A percentile compares a stretch with the other conserved stretches of the same genome.
Conservation (phyloP, 495 filamentous ascomycete genomes). For the Aspergillus affinis region DNA sequence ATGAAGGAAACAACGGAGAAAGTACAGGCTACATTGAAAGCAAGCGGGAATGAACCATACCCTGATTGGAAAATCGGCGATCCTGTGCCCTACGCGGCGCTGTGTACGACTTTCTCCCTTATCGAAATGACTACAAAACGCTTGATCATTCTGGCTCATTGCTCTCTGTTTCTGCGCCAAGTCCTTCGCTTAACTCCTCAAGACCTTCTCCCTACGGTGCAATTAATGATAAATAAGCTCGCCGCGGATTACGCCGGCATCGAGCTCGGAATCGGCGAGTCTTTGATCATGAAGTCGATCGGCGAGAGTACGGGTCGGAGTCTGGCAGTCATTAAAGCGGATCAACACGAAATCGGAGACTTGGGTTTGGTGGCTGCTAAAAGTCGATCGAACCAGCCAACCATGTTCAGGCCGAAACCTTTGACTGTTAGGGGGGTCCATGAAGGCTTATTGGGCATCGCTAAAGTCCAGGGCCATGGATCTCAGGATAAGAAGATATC, state of each 20-base stretch:
- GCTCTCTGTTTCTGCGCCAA: conserved; percentile 86
- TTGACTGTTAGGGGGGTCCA: conserved; percentile 85
- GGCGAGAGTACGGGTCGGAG: conserved; percentile 90
- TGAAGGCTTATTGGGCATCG: conserved; percentile 84
- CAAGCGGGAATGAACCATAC: conserved; percentile 72
- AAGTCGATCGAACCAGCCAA: conserved; percentile 87
- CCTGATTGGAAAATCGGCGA: conserved; percentile 90
- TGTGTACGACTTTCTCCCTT: conserved; percentile 91
- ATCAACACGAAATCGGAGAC: conserved; percentile 95
- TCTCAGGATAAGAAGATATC: conserved; percentile 89
- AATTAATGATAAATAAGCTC: conserved; percentile 97
- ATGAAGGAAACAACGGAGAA: conserved; percentile 77
- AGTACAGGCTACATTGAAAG: conserved; percentile 73
- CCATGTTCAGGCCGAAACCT: conserved; percentile 95
- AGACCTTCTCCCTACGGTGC: conserved; percentile 81
- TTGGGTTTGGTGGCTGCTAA: conserved; percentile 93
- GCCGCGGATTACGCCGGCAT: conserved; percentile 95
- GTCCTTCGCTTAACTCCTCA: conserved; percentile 86
- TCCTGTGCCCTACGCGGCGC: conserved; percentile 89
- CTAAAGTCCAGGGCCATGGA: conserved; percentile 81
- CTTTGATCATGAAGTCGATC: conserved; percentile 97
- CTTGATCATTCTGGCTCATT: conserved; percentile 80
- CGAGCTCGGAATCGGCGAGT: conserved; percentile 95
- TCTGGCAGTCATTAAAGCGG: conserved; percentile 80
- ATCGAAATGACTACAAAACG: conserved; percentile 93